Base-by-base conservation (phyloP, 2,329 filamentous ascomycete genomes). In the Epichloe aotearoae region DNA sequence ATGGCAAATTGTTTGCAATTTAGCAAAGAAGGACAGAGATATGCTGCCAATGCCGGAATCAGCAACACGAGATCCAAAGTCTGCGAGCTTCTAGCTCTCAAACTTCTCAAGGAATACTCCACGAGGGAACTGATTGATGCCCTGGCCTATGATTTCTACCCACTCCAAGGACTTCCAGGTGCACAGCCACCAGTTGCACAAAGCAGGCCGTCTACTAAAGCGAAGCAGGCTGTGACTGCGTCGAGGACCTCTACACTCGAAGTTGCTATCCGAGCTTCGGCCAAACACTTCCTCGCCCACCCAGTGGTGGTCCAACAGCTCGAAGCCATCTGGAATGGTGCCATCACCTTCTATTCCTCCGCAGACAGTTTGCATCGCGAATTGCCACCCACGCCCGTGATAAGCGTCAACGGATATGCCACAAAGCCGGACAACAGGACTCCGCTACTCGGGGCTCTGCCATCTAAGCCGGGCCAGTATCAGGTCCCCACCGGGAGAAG, bases 251-350 rank as follows among this genome's bases (percentile, higher is more conserved):
- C 90, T 8, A 90, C 90, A 7, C 78, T 96, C 34, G 91, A 96
- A 69, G 83, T 97, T 52, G 90, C 91, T 54, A 96, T 97, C 60
- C 82, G 88, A 57, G 88, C 90, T 19, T 90, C 90, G 55, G 87
- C 91, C 20, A 96, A 97, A 69, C 84, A 88, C 58, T 95, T 96
- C 58, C 74, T 97, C 5, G 86, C 91, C 8, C 90, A 96, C 62
- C 90, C 91, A 1, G 73, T 96, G 3, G 89, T 96, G 1, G 85
- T 96, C 8, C 88, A 94, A 65, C 90, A 96, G 63, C 74, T 97
- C n/a, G 89, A 96, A 66, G 90, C 89, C 43, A 95, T 97, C 54
- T 97, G 91, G 91, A 91, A 88, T 19, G 91, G 91, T 30, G 91
- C 86, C 17, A 93, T 97, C 56, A 89, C 93, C 57, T 96, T 97